Evolutionary conservation across 2,329 filamentous ascomycete genomes (phyloP), one percentile per base, ranked within the genome.

Genomic region (Diaporthe capsici): DNA sequence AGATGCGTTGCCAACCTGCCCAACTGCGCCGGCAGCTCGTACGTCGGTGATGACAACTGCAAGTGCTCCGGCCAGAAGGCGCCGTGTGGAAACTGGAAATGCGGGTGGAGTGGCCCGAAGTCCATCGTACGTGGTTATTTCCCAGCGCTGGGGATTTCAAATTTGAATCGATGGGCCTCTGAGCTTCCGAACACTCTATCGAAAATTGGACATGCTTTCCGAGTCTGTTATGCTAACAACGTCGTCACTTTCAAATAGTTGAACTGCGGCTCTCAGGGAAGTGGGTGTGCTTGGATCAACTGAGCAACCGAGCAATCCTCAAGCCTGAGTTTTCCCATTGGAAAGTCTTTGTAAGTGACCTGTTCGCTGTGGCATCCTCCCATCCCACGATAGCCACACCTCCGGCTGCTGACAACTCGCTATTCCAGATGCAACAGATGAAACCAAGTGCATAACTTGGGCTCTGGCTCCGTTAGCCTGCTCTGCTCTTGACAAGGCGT

Each of bases 21-120:
- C 22, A 61, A 61, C 34, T 39, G 57, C 34, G 57, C 57, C 3
- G 57, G 34, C 34, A 44, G 60, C 37, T 44, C 8, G 15, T 63
- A 44, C n/a, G 34, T 63, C 6, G 57, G 57, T 22, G 60, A 28
- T 31, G 60, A 44, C n/a, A 44, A 63, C 13, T 63, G 39, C 37
- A 15, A 37, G 39, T 63, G 60, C 25, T 28, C n/a, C 39, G 60
- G 60, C n/a, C 60, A 63, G 60, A 44, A 44, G 15, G 25, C 9
- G n/a, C n/a, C 60, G 17, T 63, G 60, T 20, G 60, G 13, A 2
- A 65, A 65, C 39, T 65, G 39, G 39, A 47, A 65, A 28, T 65
- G 39, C 6, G 39, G 39, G 5, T 47, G 39, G 39, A 17, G 22
- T 31, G 15, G n/a, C 20, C 37, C 60, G 37, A 25, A 47, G 8